These are phyloP conservation scores for Ilex paraguariensis DNA, from an alignment of 305 asterid genomes.

Conservation along the genomic window DNA sequence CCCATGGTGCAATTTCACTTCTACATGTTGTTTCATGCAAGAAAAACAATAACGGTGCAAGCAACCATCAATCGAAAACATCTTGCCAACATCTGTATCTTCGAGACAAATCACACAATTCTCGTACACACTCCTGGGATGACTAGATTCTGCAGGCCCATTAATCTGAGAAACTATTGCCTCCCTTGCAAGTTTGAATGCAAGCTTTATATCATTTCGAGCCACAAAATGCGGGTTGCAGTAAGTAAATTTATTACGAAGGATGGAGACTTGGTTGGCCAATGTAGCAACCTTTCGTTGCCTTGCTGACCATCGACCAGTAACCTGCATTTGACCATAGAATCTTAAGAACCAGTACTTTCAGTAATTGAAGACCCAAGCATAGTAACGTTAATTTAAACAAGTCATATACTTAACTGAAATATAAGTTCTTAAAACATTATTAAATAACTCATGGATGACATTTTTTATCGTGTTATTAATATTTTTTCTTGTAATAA, in stretches of 20 bases:
- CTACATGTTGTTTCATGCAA: conserved; percentile 54
- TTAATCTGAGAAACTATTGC: conserved; percentile 32
- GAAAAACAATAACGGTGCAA: conserved; percentile 46
- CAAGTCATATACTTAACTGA: too few relatives aligned
- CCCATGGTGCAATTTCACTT: conserved; percentile 55
- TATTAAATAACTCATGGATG: too few relatives aligned
- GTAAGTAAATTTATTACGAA: conserved; percentile 24
- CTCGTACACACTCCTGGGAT: conserved; percentile 22
- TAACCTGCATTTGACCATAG: conserved; percentile 35
- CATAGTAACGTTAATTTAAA: background rate
- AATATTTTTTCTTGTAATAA: too few relatives aligned
- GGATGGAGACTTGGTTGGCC: conserved; percentile 27
- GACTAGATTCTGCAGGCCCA: conserved; percentile 17
- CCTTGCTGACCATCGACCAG: conserved; percentile 17
- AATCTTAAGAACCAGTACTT: conserved; percentile 2
- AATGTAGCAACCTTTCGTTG: conserved; percentile 21
- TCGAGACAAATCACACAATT: conserved; percentile 56
- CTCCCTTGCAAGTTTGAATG: conserved; percentile 37
- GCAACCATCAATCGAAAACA: conserved; percentile 42
- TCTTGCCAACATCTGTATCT: conserved; percentile 29
- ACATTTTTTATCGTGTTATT: too few relatives aligned
- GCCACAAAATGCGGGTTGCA: conserved; percentile 19
- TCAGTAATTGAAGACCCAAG: conserved; percentile 4
- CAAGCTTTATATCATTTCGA: conserved; percentile 30
- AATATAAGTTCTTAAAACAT: too few relatives aligned